These are phyloP conservation scores for Fraxinus nigra DNA, from an alignment of 305 asterid genomes.

Conservation along the genomic window DNA sequence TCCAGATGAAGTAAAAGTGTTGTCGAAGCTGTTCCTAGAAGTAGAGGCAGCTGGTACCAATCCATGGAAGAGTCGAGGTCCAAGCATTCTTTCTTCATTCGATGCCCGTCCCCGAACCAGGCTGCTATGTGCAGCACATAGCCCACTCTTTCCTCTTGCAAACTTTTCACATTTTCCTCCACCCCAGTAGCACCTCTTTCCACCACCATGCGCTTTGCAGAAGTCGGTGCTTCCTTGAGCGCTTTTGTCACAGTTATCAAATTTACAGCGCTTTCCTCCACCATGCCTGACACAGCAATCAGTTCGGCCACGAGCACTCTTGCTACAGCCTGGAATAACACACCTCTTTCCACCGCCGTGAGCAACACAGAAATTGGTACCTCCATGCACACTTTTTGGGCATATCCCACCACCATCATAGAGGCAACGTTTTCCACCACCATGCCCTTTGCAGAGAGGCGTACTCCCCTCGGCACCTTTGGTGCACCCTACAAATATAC, in stretches of 20 bases:
- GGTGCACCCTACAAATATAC: too few species aligned
- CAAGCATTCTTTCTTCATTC: slow-evolving; percentile 36
- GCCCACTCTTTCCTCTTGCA: slow-evolving; percentile 17
- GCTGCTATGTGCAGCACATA: slow-evolving; percentile 29
- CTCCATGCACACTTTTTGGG: slow-evolving; percentile 39
- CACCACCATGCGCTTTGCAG: slow-evolving; percentile 28
- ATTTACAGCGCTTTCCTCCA: slow-evolving; percentile 27
- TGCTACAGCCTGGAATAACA: slow-evolving; percentile 19
- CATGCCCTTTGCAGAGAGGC: too few species aligned
- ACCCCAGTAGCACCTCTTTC: slow-evolving; percentile 24
- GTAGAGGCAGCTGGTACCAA: slow-evolving; percentile 35
- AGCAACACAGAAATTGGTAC: not conserved
- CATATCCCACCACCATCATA: too few species aligned
- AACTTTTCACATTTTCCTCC: slow-evolving; percentile 17
- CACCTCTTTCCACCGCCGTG: slow-evolving; percentile 50
- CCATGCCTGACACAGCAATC: slow-evolving; percentile 30
- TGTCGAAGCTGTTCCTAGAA: not conserved
- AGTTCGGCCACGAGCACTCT: slow-evolving; percentile 31
- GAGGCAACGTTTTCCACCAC: too few species aligned
- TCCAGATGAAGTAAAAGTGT: slow-evolving; percentile 24
- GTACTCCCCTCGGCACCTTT: too few species aligned
- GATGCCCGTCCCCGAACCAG: slow-evolving; percentile 34
- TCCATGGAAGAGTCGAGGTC: slow-evolving; percentile 36
- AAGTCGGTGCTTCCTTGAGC: slow-evolving; percentile 30
- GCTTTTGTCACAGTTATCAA: slow-evolving; percentile 21